Evolutionary conservation across 257 asterid genomes (phyloP).

Genomic region (Ilex aquifolium): DNA sequence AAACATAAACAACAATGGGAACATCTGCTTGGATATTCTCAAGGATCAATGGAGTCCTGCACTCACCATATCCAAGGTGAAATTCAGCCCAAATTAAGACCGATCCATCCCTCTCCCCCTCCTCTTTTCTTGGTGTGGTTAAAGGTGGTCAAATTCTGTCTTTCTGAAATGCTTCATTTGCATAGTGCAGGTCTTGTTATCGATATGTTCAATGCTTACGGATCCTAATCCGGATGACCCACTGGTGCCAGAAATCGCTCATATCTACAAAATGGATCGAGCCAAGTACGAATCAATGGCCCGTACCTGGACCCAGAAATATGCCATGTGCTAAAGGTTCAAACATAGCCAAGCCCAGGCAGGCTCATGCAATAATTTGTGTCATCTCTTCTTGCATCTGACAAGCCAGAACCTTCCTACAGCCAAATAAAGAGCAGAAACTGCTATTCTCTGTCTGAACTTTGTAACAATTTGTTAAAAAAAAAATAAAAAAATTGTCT

Average conservation of each 20-base stretch:
- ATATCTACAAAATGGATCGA: constrained; percentile 57
- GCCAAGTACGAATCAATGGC: constrained; percentile 78
- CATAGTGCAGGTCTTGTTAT: constrained; percentile 58
- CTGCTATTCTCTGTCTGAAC: too few relatives aligned
- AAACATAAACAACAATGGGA: constrained; percentile 81
- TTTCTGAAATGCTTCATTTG: not conserved
- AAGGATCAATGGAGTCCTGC: constrained; percentile 98
- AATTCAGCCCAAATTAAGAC: too few relatives aligned
- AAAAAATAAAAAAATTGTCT: too few relatives aligned
- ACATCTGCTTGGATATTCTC: constrained; percentile 76
- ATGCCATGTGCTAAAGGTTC: constrained; percentile 55
- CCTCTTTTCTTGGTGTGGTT: not conserved
- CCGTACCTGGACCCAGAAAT: constrained; percentile 80
- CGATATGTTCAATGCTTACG: constrained; percentile 76
- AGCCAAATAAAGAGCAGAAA: too few relatives aligned
- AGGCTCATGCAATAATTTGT: too few relatives aligned
- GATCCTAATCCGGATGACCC: constrained; percentile 96
- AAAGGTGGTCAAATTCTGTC: not conserved
- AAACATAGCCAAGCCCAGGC: too few relatives aligned
- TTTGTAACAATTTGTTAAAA: too few relatives aligned
- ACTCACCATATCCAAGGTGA: constrained; percentile 86
- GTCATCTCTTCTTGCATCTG: too few relatives aligned
- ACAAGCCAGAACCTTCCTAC: too few relatives aligned
- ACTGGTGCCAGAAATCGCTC: constrained; percentile 82
- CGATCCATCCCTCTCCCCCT: not conserved